Base-by-base conservation (phyloP, 768 basidiomycete genomes). In the Tremella yokohamensis region DNA sequence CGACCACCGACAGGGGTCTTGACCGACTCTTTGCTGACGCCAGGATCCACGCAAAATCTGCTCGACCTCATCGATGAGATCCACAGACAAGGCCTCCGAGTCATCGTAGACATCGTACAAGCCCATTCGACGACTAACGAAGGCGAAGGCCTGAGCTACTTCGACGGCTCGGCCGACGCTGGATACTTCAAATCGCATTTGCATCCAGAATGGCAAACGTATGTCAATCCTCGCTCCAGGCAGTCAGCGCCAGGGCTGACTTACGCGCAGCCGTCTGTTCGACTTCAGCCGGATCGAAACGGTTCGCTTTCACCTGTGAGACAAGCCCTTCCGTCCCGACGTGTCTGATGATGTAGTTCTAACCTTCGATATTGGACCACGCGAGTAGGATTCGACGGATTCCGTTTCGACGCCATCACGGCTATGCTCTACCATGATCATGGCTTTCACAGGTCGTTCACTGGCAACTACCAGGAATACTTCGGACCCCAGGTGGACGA, bases 141-240 rank as follows among this genome's bases (percentile, higher is more conserved):
- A 45, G 42, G 42, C 4, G 42, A 45, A 22, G 42, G 42, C 4
- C 15, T 45, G 42, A 45, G 15, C 15, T 15, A 22, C n/a, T 45
- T 45, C 22, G 42, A 45, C 15, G 42, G 42, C 7, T 18, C 42
- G 15, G 42, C 4, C 8, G 22, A 45, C 15, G 42, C 42, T n/a
- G 42, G 42, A n/a, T 45, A 45, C 22, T 45, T 45, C 42, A 45
- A 45, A 16, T n/a, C n/a, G n/a, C 42, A 45, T 16, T 22, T 45
- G 42, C 42, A 45, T 45, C 42, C 42, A 16, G 42, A 45, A 16
- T 45, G 42, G 42, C n/a, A n/a, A 45, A 45, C 42, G 42, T 45
- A 8, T 8, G 42, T 45, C 42, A n/a, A 45, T 6, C 42, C 6
- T 6, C 29, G 4, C 29, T 34, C 29, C 6, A 45, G 4, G n/a